Evolutionary conservation across 106 monocot species (phyloP).

Genomic region (Dendrobium catenatum): DNA sequence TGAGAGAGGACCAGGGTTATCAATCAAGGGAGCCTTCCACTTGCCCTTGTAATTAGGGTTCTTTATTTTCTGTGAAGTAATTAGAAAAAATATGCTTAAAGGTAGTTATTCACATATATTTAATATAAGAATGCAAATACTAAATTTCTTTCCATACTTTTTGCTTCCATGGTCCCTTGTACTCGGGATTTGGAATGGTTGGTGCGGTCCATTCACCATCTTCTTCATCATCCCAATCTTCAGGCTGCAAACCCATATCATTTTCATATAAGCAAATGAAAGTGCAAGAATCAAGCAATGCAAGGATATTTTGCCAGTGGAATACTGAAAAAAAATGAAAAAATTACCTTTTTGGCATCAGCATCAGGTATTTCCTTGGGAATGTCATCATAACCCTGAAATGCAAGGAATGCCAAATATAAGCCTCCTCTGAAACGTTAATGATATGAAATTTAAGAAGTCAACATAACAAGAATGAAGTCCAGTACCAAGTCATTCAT

Average conservation of each 20-base stretch:
- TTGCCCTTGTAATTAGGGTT: conserved; percentile 72
- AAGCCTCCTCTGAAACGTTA: neutral
- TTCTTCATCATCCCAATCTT: conserved; percentile 79
- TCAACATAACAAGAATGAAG: neutral
- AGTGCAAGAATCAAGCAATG: neutral
- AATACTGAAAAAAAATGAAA: neutral
- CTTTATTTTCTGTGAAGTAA: conserved; percentile 46
- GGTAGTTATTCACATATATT: neutral
- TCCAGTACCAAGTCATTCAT: neutral
- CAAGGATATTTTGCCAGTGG: neutral
- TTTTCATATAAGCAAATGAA: neutral
- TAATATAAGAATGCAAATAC: neutral
- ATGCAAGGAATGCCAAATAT: neutral
- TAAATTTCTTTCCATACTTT: conserved; percentile 21
- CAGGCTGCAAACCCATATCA: conserved; percentile 32
- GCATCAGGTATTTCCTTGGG: conserved; percentile 56
- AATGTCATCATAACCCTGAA: conserved; percentile 60
- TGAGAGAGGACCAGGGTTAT: conserved; percentile 51
- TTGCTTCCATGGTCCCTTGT: conserved; percentile 63
- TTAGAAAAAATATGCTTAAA: neutral
- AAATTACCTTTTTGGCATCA: conserved; percentile 59
- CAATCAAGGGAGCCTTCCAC: conserved; percentile 77
- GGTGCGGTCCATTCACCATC: conserved; percentile 73
- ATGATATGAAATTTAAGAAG: neutral
- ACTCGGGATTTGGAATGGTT: conserved; percentile 34